These are phyloP conservation scores for Penicillium sp. DNA, from an alignment of 2,329 filamentous ascomycete genomes.

Conservation along the genomic window DNA sequence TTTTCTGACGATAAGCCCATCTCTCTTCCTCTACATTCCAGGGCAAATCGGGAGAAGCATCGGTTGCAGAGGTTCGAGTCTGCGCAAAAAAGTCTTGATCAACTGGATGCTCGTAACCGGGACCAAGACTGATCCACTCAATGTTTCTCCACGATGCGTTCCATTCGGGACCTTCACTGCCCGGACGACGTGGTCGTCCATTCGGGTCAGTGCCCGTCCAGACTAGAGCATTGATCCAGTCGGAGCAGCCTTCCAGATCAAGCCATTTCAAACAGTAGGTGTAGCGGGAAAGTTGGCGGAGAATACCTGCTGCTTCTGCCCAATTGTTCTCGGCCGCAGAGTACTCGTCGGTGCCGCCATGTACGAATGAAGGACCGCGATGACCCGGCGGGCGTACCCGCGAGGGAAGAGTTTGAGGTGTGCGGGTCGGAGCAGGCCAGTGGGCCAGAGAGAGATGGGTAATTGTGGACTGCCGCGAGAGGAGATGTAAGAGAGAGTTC, in stretches of 20 bases:
- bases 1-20: slow-evolving; percentile 24
- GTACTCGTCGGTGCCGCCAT: slow-evolving; percentile 50
- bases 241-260: slow-evolving; percentile 54
- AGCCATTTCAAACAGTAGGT: slow-evolving; percentile 57
- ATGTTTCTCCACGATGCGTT: slow-evolving; percentile 43
- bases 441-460: slow-evolving; percentile 58
- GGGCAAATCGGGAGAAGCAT: slow-evolving; percentile 8
- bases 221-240: slow-evolving; percentile 50
- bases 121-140: slow-evolving; percentile 37
- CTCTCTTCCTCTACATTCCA: slow-evolving; percentile 33
- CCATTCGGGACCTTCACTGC: slow-evolving; percentile 39
- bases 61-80: neutral
- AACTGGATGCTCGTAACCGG: slow-evolving; percentile 35
- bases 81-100: neutral
- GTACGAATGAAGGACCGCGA: slow-evolving; percentile 16
- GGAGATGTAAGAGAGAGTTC: slow-evolving; percentile 49
- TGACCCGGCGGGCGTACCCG: slow-evolving; percentile 29
- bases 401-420: slow-evolving; percentile 47
- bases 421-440: slow-evolving; percentile 56
- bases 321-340: slow-evolving; percentile 50
- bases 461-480: slow-evolving; percentile 49
- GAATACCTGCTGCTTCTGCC: slow-evolving; percentile 51
- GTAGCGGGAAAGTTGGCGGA: slow-evolving; percentile 50
- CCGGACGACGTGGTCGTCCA: slow-evolving; percentile 19
- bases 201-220: slow-evolving; percentile 33